Percentiles rank a stretch among this genome's conserved stretches.
phyloP scores from a whole-genome alignment of 371 early-diverging fungal genomes.

The Actinomortierella wolfii region DNA sequence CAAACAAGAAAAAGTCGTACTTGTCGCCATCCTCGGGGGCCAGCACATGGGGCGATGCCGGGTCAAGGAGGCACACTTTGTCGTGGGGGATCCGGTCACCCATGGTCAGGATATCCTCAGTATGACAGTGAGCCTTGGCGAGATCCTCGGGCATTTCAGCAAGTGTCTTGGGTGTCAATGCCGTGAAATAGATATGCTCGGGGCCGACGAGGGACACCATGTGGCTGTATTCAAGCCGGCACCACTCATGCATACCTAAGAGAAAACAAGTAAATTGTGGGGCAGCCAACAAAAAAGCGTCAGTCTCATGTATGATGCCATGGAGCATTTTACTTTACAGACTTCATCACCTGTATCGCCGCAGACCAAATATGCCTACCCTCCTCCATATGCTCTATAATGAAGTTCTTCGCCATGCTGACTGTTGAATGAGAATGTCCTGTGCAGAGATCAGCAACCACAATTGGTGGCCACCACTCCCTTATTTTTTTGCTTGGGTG shows the following conservation, averaged over 20 bases:
- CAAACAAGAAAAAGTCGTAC: slow-evolving; percentile 80
- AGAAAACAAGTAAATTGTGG: no score
- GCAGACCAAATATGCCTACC: slow-evolving; percentile 17
- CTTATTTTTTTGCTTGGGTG: no score
- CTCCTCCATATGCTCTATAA: slow-evolving; percentile 83
- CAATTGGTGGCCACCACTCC: no score
- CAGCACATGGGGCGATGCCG: slow-evolving; percentile 61
- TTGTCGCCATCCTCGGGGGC: slow-evolving; percentile 70
- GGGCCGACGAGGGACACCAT: slow-evolving; percentile 67
- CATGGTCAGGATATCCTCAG: slow-evolving; percentile 62
- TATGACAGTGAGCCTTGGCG: slow-evolving; percentile 59
- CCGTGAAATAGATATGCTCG: slow-evolving; percentile 63
- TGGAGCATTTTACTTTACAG: background rate
- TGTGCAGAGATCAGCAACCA: no score
- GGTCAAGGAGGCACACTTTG: slow-evolving; percentile 79
- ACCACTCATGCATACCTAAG: slow-evolving; percentile 71
- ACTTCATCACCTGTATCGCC: background rate
- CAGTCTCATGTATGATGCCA: background rate
- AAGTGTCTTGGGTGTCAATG: slow-evolving; percentile 57
- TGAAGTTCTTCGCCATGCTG: slow-evolving; percentile 53
- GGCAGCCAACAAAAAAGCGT: no score
- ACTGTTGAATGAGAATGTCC: background rate
- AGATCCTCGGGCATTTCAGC: slow-evolving; percentile 59
- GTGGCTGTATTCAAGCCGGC: slow-evolving; percentile 76
- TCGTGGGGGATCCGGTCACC: slow-evolving; percentile 57